A percentile compares a stretch with the other conserved stretches of the same genome.
Evolutionary conservation across 176 grass and related monocot species (phyloP).

Genomic region (Eremochloa ophiuroides): DNA sequence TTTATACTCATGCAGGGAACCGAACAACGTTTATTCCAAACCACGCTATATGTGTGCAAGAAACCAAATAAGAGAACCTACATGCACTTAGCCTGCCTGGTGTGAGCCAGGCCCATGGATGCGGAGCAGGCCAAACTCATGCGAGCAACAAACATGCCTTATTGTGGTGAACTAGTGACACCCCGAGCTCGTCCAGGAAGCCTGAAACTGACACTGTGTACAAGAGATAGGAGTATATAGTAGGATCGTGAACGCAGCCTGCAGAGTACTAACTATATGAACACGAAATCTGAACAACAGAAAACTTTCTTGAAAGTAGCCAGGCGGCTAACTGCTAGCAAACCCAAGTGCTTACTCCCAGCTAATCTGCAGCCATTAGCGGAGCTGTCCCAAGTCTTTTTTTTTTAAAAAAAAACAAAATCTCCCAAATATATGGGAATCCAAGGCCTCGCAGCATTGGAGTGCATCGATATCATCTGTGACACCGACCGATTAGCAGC

Average conservation of each 20-base stretch:
- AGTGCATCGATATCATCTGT: background rate
- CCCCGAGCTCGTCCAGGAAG: background rate
- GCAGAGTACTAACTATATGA: background rate
- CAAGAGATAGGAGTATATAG: background rate
- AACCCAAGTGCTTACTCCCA: background rate
- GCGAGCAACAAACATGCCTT: too few relatives aligned
- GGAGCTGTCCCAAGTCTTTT: background rate
- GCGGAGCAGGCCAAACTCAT: too few relatives aligned
- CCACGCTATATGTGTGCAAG: too few relatives aligned
- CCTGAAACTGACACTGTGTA: background rate
- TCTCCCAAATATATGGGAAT: background rate
- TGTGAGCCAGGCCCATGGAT: too few relatives aligned
- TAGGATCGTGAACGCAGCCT: background rate
- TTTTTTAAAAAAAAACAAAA: background rate
- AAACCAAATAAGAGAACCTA: too few relatives aligned
- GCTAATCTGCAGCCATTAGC: background rate
- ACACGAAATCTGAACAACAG: background rate
- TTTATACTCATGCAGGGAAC: too few relatives aligned
- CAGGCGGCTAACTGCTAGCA: background rate
- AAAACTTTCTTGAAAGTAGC: background rate
- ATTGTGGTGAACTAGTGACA: too few relatives aligned
- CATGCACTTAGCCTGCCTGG: too few relatives aligned
- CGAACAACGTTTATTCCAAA: too few relatives aligned
- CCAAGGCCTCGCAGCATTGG: background rate
- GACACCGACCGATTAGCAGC: background rate